phyloP scores from a whole-genome alignment of 495 filamentous ascomycete species.

The Penicillium lagena region DNA sequence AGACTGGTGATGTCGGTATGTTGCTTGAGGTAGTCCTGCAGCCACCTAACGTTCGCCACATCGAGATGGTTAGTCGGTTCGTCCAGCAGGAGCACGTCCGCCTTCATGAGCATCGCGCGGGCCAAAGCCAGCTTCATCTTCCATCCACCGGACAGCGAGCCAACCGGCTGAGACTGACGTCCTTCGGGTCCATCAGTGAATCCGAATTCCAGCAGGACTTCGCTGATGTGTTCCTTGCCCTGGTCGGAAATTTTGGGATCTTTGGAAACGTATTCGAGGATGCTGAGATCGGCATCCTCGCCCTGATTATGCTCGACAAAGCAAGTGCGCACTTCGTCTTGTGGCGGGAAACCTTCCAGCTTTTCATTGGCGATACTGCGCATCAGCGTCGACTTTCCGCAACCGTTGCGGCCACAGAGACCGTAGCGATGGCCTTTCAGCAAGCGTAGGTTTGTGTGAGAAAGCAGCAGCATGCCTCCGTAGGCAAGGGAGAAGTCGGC shows the following conservation, averaged over 20 bases:
- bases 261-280: constrained; percentile 82
- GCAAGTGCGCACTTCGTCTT: constrained; percentile 85
- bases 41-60: constrained; percentile 92
- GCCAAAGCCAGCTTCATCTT: constrained; percentile 99
- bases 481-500: constrained; percentile 97
- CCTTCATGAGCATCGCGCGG: constrained; percentile 91
- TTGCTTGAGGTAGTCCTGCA: constrained; percentile 88
- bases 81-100: constrained; percentile 92
- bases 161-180: constrained; percentile 78
- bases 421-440: constrained; percentile 96
- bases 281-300: constrained; percentile 91
- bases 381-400: constrained; percentile 98
- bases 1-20: constrained; percentile 96
- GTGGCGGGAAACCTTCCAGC: constrained; percentile 92
- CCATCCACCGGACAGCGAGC: constrained; percentile 97
- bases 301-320: constrained; percentile 99
- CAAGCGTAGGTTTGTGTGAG: constrained; percentile 90
- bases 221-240: constrained; percentile 70
- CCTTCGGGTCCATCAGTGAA: constrained; percentile 88
- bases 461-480: constrained; percentile 95
- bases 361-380: constrained; percentile 91
- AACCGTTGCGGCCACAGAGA: constrained; percentile 92
- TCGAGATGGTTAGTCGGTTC: constrained; percentile 99
- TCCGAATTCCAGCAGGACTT: constrained; percentile 82
- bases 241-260: constrained; percentile 74